These are phyloP conservation scores for Apiospora pterosperma DNA, from an alignment of 2,329 filamentous ascomycete species.

Conservation along the genomic window DNA sequence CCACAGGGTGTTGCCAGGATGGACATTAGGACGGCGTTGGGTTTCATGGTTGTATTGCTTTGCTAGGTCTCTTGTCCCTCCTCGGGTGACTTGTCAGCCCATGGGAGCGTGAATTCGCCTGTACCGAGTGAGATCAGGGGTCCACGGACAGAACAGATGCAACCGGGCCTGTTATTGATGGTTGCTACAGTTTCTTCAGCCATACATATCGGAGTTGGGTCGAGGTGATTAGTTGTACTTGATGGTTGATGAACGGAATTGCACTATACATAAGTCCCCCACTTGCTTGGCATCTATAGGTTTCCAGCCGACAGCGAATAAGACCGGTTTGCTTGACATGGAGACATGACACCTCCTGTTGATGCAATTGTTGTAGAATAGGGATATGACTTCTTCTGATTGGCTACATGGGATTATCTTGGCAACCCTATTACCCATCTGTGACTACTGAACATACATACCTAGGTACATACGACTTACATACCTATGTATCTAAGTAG, in stretches of 20 bases:
- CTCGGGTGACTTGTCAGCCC: not conserved
- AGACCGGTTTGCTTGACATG: not conserved
- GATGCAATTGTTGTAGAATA: not conserved
- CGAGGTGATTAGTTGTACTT: not conserved
- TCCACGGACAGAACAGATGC: not conserved
- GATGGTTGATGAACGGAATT: not conserved
- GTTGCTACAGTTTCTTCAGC: not conserved
- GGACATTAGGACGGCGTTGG: not conserved
- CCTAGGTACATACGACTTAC: too few relatives aligned
- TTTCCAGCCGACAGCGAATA: not conserved
- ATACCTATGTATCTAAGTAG: too few relatives aligned
- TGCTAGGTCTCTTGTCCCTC: not conserved
- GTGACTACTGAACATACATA: too few relatives aligned
- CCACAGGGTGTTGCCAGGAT: not conserved
- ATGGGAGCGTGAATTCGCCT: not conserved
- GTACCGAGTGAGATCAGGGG: not conserved
- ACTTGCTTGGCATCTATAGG: not conserved
- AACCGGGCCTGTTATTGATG: not conserved
- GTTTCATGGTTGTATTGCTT: constrained; percentile 2
- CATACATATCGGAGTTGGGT: not conserved
- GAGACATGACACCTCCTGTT: not conserved
- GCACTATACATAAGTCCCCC: not conserved
- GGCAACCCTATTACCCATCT: not conserved
- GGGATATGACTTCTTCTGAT: not conserved
- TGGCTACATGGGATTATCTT: not conserved